A percentile compares a stretch with the other conserved stretches of the same genome.
Conservation (phyloP, 805 yeast species). For the Sungouiella blattae region DNA sequence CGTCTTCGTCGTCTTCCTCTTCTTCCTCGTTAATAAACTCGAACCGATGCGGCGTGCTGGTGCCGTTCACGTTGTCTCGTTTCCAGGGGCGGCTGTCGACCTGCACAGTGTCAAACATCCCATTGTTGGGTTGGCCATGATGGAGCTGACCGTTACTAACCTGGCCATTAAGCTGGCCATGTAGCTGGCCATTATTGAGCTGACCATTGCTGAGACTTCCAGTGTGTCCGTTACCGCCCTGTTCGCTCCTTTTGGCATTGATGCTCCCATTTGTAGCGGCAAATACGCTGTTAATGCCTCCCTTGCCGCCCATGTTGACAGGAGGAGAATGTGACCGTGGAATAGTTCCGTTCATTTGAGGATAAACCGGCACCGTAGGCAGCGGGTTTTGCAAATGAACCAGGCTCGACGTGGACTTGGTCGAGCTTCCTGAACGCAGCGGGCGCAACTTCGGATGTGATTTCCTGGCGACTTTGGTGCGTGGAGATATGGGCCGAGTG, state of each 20-base stretch:
- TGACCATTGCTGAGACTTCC: neutral
- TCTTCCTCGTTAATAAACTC: conserved; percentile 4
- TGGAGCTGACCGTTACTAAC: neutral
- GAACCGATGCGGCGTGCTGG: conserved; percentile 2
- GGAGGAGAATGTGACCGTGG: conserved; percentile 27
- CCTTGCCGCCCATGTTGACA: conserved; percentile 2
- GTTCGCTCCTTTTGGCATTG: neutral
- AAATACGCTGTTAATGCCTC: neutral
- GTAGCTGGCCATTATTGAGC: neutral
- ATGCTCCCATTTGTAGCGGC: neutral
- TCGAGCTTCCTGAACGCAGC: conserved; percentile 4
- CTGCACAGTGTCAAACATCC: conserved; percentile 1
- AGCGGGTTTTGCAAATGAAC: conserved; percentile 1
- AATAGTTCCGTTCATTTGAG: neutral
- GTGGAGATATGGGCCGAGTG: conserved; percentile 10
- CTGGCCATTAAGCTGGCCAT: neutral
- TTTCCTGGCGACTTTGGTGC: conserved; percentile 10
- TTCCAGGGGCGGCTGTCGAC: conserved; percentile 2
- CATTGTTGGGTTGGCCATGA: neutral
- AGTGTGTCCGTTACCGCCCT: neutral
- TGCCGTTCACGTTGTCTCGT: conserved; percentile 2
- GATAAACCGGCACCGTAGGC: neutral
- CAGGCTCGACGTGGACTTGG: conserved; percentile 5
- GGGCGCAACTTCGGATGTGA: conserved; percentile 6
- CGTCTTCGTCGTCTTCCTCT: conserved; percentile 3